These are phyloP conservation scores for Dryas octopetala DNA, from an alignment of 306 rosid species.

Conservation along the genomic window DNA sequence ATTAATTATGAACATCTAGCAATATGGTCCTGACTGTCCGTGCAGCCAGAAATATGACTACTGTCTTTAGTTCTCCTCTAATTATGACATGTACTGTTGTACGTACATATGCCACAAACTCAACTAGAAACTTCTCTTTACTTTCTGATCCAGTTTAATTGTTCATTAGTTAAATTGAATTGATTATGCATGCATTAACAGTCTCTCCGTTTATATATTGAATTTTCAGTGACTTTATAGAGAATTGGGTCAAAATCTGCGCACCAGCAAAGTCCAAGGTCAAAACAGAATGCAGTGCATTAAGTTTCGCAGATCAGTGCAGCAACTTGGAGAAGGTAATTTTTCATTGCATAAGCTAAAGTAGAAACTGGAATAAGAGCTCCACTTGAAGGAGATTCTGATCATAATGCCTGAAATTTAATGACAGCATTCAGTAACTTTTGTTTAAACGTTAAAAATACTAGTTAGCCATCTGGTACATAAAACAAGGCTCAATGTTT, in stretches of 20 bases:
- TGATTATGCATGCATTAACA: background rate
- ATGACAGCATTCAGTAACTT: no score
- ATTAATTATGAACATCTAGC: background rate
- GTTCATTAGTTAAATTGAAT: background rate
- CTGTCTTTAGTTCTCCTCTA: background rate
- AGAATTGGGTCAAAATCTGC: constrained; percentile 88
- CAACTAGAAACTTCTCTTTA: background rate
- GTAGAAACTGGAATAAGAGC: background rate
- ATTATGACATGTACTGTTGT: background rate
- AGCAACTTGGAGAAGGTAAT: constrained; percentile 76
- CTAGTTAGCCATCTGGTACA: no score
- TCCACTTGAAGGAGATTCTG: no score
- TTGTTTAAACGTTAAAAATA: no score
- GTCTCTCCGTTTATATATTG: background rate
- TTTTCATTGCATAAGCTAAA: background rate
- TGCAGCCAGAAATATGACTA: background rate
- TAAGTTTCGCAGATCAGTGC: constrained; percentile 70
- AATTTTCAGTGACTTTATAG: constrained; percentile 77
- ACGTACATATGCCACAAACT: background rate
- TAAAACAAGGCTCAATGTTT: no score
- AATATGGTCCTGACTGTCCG: background rate
- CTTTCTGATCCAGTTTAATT: background rate
- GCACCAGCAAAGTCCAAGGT: constrained; percentile 63
- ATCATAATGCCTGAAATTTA: no score
- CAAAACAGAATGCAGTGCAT: constrained; percentile 29